Conservation (phyloP, 2,329 filamentous ascomycete species). For the Fusarium heterosporum region DNA sequence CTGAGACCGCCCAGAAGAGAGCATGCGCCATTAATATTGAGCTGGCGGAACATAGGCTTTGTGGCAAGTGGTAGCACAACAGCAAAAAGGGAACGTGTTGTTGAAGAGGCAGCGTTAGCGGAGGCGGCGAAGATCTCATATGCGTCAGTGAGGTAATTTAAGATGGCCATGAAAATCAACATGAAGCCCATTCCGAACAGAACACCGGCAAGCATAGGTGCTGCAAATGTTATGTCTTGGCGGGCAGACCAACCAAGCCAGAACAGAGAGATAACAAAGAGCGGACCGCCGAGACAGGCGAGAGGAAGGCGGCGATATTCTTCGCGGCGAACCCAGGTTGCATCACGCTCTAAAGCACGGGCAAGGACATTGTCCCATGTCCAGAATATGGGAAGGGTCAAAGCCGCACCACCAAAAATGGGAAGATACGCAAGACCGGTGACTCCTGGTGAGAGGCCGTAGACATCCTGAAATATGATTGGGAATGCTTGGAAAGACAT, state of each 20-base stretch:
- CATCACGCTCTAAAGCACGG: slow-evolving; percentile 61
- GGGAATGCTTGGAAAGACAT: slow-evolving; percentile 84
- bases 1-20: slow-evolving; percentile 64
- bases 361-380: slow-evolving; percentile 71
- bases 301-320: slow-evolving; percentile 78
- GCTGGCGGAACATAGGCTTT: slow-evolving; percentile 60
- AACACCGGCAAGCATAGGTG: slow-evolving; percentile 70
- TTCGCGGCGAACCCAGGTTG: slow-evolving; percentile 70
- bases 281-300: slow-evolving; percentile 75
- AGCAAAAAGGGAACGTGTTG: slow-evolving; percentile 91
- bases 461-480: slow-evolving; percentile 73
- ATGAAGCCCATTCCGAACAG: slow-evolving; percentile 72
- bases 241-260: slow-evolving; percentile 72
- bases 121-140: slow-evolving; percentile 76
- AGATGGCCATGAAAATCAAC: slow-evolving; percentile 71
- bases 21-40: slow-evolving; percentile 64
- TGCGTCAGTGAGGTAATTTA: slow-evolving; percentile 75
- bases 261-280: slow-evolving; percentile 68
- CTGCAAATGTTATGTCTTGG: slow-evolving; percentile 61
- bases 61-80: slow-evolving; percentile 73
- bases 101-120: slow-evolving; percentile 87
- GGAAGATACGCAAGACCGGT: slow-evolving; percentile 76
- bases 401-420: slow-evolving; percentile 71
- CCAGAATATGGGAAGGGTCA: slow-evolving; percentile 72
- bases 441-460: slow-evolving; percentile 71